Evolutionary conservation across 176 grass and related monocot species (phyloP).

Genomic region (Oryza punctata): DNA sequence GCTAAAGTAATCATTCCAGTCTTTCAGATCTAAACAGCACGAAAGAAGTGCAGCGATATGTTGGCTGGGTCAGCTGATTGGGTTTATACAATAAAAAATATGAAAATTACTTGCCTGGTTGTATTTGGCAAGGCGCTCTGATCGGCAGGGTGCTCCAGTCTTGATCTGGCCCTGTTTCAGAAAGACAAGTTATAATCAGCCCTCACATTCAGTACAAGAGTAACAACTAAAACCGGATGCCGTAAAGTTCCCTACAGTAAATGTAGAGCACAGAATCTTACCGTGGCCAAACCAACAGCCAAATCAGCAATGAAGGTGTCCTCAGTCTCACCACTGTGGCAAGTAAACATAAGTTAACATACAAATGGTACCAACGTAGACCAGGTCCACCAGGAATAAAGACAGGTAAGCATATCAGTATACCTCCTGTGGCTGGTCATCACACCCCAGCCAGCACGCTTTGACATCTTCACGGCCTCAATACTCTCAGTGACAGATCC

Average conservation of each 20-base stretch:
- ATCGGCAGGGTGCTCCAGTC: conserved; percentile 76
- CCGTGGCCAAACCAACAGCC: conserved; percentile 77
- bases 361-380: not conserved
- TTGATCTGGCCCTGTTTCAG: conserved; percentile 78
- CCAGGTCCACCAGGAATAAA: not conserved
- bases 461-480: conserved; percentile 87
- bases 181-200: not conserved
- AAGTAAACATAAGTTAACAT: conserved; percentile 21
- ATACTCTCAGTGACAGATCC: conserved; percentile 90
- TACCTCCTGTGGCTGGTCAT: conserved; percentile 91
- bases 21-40: too few species aligned
- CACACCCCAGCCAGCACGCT: conserved; percentile 79
- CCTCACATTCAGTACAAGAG: not conserved
- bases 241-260: not conserved
- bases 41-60: too few species aligned
- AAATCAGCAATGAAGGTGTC: conserved; percentile 93
- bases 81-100: not conserved
- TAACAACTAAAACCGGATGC: not conserved
- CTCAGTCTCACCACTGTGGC: conserved; percentile 73
- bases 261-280: conserved; percentile 24
- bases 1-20: not conserved
- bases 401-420: not conserved
- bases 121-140: conserved; percentile 81
- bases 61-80: not conserved
- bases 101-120: conserved; percentile 54